Conservation (phyloP, 306 rosid genomes). For the Nissolia schottii region DNA sequence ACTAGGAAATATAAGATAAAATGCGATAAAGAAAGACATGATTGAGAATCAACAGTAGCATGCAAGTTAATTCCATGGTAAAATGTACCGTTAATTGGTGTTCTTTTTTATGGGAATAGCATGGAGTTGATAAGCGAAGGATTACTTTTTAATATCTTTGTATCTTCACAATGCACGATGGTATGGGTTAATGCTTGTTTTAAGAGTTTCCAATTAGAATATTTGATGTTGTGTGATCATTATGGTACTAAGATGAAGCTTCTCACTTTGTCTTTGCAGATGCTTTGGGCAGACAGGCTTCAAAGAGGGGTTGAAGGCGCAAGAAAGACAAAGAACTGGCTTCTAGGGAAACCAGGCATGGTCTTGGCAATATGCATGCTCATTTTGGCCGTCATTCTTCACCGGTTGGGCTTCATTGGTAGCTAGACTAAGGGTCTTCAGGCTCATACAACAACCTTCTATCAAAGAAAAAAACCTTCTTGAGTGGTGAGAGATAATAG, state of each 20-base stretch:
- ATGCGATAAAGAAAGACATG: background rate
- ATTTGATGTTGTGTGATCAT: background rate
- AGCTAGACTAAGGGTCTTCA: constrained; percentile 39
- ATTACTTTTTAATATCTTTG: background rate
- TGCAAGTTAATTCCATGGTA: background rate
- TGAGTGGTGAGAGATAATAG: background rate
- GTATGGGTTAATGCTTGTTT: background rate
- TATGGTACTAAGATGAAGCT: constrained; percentile 2
- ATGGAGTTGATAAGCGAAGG: background rate
- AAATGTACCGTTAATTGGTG: background rate
- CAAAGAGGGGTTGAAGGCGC: constrained; percentile 80
- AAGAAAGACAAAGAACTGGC: constrained; percentile 79
- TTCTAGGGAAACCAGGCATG: constrained; percentile 80
- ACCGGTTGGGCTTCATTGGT: constrained; percentile 83
- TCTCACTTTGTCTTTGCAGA: constrained; percentile 44
- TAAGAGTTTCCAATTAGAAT: background rate
- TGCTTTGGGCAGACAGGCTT: constrained; percentile 90
- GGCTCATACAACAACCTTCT: constrained; percentile 6
- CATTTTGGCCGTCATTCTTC: constrained; percentile 76
- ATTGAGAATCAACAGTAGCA: background rate
- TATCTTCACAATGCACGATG: background rate
- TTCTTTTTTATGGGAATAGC: constrained; percentile 5
- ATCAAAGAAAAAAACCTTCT: background rate
- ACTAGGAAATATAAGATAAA: background rate
- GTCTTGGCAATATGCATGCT: constrained; percentile 80